A percentile compares a stretch with the other conserved stretches of the same genome.
phyloP scores from a whole-genome alignment of 1,139 yeast genomes.

The Geotrichum carabidarum region DNA sequence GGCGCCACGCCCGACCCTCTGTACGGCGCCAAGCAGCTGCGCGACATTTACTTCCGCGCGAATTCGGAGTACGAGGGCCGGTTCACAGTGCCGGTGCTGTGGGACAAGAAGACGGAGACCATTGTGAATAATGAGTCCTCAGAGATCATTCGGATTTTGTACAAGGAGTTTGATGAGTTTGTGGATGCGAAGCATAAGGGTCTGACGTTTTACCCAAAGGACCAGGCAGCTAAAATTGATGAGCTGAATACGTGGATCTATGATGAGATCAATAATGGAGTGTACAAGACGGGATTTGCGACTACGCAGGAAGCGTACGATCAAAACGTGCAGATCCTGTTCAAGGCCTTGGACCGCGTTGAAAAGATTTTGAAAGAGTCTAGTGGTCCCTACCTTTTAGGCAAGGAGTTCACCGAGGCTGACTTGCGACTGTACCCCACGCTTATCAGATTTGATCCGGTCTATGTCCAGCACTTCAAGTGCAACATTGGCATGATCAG shows the following conservation, averaged over 20 bases:
- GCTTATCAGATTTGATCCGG: slow-evolving; percentile 81
- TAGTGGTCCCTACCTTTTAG: slow-evolving; percentile 52
- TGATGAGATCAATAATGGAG: slow-evolving; percentile 84
- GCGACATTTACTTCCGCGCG: slow-evolving; percentile 72
- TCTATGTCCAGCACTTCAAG: slow-evolving; percentile 90
- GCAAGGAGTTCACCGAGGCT: slow-evolving; percentile 74
- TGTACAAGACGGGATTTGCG: slow-evolving; percentile 88
- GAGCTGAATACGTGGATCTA: slow-evolving; percentile 80
- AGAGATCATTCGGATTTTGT: slow-evolving; percentile 79
- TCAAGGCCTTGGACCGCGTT: slow-evolving; percentile 66
- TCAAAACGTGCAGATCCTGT: slow-evolving; percentile 58
- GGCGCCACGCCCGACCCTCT: slow-evolving; percentile 64
- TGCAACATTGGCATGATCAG: slow-evolving; percentile 81
- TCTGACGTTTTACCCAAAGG: slow-evolving; percentile 58
- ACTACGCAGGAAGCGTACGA: slow-evolving; percentile 78
- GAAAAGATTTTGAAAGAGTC: slow-evolving; percentile 58
- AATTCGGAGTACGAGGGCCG: slow-evolving; percentile 72
- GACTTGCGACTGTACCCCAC: slow-evolving; percentile 81
- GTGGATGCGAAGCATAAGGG: slow-evolving; percentile 46
- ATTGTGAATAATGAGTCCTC: slow-evolving; percentile 88
- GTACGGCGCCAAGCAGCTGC: slow-evolving; percentile 55
- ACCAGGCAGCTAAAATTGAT: slow-evolving; percentile 55
- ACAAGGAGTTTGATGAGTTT: slow-evolving; percentile 57
- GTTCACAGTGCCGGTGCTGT: slow-evolving; percentile 85
- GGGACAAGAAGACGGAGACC: slow-evolving; percentile 77